Conservation (phyloP, 148 eudicot genomes). For the Rhododendron simsii region DNA sequence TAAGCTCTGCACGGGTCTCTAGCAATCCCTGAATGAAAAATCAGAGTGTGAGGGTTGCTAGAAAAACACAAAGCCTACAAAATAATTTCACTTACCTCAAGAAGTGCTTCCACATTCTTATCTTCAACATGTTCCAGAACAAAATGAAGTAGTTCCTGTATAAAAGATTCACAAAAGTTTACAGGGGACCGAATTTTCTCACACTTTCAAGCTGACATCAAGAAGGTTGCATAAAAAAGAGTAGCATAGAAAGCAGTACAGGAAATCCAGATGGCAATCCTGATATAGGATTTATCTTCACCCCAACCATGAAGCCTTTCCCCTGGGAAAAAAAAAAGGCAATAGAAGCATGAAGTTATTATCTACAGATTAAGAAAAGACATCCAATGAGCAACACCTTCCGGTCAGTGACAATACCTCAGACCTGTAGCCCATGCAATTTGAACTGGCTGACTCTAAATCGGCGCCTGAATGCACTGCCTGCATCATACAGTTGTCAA, state of each 20-base stretch:
- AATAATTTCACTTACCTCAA: conserved; percentile 54
- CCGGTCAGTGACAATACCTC: conserved; percentile 46
- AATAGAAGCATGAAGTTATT: background rate
- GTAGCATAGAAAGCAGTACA: conserved; percentile 30
- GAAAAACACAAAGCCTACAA: background rate
- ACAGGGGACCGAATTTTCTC: background rate
- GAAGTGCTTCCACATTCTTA: conserved; percentile 74
- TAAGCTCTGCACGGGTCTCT: conserved; percentile 82
- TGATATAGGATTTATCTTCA: conserved; percentile 78
- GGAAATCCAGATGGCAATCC: conserved; percentile 91
- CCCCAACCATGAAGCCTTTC: conserved; percentile 99
- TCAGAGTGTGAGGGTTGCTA: background rate
- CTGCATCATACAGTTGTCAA: conserved; percentile 31
- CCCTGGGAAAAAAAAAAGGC: conserved; percentile 44
- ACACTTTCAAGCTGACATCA: background rate
- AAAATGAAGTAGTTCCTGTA: conserved; percentile 80
- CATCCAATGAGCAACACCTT: conserved; percentile 9
- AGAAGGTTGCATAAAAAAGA: background rate
- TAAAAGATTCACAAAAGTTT: conserved; percentile 11
- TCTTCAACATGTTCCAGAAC: conserved; percentile 79
- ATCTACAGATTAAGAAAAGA: conserved; percentile 12
- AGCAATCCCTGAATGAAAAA: conserved; percentile 65
- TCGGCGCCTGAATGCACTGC: conserved; percentile 99
- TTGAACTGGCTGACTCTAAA: conserved; percentile 85
- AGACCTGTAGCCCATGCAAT: conserved; percentile 84